Percentiles rank a stretch among this genome's conserved stretches.
phyloP scores from a whole-genome alignment of 768 basidiomycete genomes.

The Coprinopsis marcescibilis region DNA sequence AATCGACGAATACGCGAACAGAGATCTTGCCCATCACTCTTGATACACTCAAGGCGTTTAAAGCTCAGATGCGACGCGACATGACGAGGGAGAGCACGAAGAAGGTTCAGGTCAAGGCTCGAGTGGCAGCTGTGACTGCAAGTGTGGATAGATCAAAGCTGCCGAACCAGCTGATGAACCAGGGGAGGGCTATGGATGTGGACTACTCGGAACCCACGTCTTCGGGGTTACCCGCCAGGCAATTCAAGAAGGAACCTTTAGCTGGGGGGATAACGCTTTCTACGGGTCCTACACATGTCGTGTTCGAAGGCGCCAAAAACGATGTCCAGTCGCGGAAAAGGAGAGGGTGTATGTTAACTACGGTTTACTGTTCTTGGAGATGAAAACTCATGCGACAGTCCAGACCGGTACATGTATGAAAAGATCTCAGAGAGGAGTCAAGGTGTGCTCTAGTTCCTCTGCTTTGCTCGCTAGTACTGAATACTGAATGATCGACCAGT shows the following conservation, averaged over 20 bases:
- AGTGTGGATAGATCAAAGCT: constrained; percentile 32
- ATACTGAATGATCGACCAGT: constrained; percentile 32
- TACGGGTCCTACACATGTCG: constrained; percentile 23
- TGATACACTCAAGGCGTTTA: constrained; percentile 45
- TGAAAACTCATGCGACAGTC: background rate
- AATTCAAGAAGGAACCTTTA: constrained; percentile 36
- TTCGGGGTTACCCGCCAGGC: constrained; percentile 14
- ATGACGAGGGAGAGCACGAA: constrained; percentile 28
- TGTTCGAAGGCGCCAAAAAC: constrained; percentile 35
- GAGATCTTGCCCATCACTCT: constrained; percentile 36
- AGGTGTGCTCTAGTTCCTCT: constrained; percentile 48
- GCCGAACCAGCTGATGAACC: constrained; percentile 20
- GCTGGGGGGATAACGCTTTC: constrained; percentile 20
- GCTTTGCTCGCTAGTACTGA: background rate
- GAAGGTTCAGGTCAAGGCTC: constrained; percentile 26
- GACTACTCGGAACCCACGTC: constrained; percentile 7
- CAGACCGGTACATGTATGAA: constrained; percentile 94
- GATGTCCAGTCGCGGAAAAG: constrained; percentile 34
- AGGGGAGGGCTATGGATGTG: constrained; percentile 16
- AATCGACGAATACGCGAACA: constrained; percentile 27
- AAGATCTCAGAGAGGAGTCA: constrained; percentile 79
- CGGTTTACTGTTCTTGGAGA: background rate
- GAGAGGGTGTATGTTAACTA: constrained; percentile 56
- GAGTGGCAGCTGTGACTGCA: constrained; percentile 18
- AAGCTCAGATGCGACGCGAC: constrained; percentile 44